A percentile compares a stretch with the other conserved stretches of the same genome.
These are phyloP conservation scores for Colletotrichum truncatum DNA, from an alignment of 2,329 filamentous ascomycete species.

Conservation along the genomic window DNA sequence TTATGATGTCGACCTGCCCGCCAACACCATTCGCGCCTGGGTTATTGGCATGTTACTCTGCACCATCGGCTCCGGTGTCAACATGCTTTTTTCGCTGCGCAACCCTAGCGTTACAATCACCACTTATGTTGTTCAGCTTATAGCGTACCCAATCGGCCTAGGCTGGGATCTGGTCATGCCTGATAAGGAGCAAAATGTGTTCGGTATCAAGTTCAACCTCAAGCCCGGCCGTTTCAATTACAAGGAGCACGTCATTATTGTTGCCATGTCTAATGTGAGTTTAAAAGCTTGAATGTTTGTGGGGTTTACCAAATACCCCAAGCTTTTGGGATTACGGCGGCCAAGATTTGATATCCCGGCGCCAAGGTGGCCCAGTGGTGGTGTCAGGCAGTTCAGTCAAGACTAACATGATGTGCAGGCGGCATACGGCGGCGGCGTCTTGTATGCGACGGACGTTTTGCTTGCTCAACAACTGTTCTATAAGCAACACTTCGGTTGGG, in stretches of 20 bases:
- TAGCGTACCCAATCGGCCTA: constrained; percentile 67
- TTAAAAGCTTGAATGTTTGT: not conserved
- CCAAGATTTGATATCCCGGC: not conserved
- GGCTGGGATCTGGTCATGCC: constrained; percentile 65
- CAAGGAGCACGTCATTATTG: constrained; percentile 70
- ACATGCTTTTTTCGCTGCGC: constrained; percentile 68
- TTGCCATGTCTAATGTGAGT: constrained; percentile 71
- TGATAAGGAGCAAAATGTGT: constrained; percentile 58
- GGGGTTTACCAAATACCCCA: not conserved
- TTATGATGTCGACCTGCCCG: constrained; percentile 70
- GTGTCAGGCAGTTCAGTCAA: not conserved
- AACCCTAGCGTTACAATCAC: constrained; percentile 68
- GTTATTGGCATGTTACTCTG: constrained; percentile 68
- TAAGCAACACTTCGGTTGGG: constrained; percentile 62
- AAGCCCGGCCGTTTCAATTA: constrained; percentile 67
- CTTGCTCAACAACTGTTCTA: constrained; percentile 57
- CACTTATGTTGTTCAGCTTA: constrained; percentile 69
- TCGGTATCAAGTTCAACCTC: constrained; percentile 64
- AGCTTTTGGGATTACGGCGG: not conserved
- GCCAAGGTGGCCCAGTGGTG: not conserved
- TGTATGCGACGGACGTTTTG: constrained; percentile 55
- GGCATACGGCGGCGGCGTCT: constrained; percentile 64
- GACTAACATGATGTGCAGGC: constrained; percentile 47
- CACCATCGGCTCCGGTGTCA: constrained; percentile 69
- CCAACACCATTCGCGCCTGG: constrained; percentile 73